Base-by-base conservation (phyloP, 208 protist species). In the Acanthamoeba triangularis region DNA sequence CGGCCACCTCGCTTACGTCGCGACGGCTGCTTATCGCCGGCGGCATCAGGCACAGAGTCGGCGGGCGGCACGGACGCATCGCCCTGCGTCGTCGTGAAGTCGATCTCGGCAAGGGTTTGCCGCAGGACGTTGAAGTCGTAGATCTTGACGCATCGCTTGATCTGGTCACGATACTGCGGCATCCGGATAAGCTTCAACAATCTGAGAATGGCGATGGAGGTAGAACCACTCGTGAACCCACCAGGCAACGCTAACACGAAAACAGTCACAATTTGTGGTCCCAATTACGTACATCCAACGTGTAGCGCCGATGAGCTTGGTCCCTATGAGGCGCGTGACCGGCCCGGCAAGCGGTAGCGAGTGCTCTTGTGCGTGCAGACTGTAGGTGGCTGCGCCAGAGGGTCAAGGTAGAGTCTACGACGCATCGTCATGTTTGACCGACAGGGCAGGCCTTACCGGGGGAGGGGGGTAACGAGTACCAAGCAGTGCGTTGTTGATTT, bases 131-230 rank as follows among this genome's bases (percentile, higher is more conserved):
- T 44, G 37, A 33, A 78, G 69, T 78, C 37, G 11, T 78, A 78
- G 69, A 47, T 78, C 69, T 23, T 78, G 69, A 78, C 69, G 30
- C 69, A 78, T 78, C 69, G 69, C 69, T 78, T 78, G 69, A 78
- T n/a, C 37, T 78, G 5, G 69, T 78, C 30, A 1, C 69, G 69
- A 30, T 78, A 78, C 11, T 78, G 69, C 30, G 69, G 69, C 69
- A 78, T 30, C n/a, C 69, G 69, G 30, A 78, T 41, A 7, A 78
- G 30, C 69, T 78, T 78, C 69, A 78, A 78, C 33, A 78, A n/a
- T 30, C 69, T 78, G 49, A 10, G 49, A 61, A 25, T 61, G 54
- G 16, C 1, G 54, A 61, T 41, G 37, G 3, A 41, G 37, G 37
- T 41, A 41, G 37, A 41, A 1, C 3, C 37, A 3, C 37, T 41